Percentiles rank a stretch among this genome's conserved stretches.
Conservation (phyloP, 2,329 filamentous ascomycete genomes). For the Hirsutella thompsonii region DNA sequence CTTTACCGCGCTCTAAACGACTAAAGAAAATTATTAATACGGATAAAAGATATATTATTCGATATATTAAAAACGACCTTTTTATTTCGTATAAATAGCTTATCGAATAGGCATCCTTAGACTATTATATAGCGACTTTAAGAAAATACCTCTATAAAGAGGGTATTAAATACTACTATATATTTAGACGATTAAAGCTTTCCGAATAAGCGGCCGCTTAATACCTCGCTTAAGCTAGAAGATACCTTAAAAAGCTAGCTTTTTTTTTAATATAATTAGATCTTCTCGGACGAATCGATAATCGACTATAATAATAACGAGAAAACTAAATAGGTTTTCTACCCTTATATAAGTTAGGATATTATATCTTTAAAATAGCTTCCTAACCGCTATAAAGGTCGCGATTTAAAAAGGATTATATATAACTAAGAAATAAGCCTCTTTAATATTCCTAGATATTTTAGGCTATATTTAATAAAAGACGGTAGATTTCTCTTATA, state of each 20-base stretch:
- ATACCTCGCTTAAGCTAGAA: neutral
- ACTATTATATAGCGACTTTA: neutral
- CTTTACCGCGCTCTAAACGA: too few species aligned
- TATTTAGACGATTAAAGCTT: neutral
- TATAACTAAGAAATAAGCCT: neutral
- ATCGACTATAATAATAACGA: neutral
- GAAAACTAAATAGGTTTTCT: constrained; percentile 1
- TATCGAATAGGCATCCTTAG: neutral
- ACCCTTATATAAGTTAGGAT: neutral
- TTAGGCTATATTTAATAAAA: neutral
- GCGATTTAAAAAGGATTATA: neutral
- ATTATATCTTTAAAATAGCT: neutral
- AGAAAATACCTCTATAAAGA: neutral
- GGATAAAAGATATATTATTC: neutral
- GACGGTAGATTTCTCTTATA: neutral
- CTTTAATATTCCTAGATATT: neutral
- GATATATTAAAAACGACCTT: neutral
- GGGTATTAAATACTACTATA: neutral
- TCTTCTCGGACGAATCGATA: neutral
- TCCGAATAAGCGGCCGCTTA: neutral
- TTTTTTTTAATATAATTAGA: neutral
- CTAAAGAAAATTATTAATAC: too few species aligned
- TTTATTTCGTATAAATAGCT: neutral
- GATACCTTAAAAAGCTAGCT: neutral
- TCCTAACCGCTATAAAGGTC: neutral